These are phyloP conservation scores for Theobroma cacao DNA, from an alignment of 345 rosid species.

Conservation along the genomic window DNA sequence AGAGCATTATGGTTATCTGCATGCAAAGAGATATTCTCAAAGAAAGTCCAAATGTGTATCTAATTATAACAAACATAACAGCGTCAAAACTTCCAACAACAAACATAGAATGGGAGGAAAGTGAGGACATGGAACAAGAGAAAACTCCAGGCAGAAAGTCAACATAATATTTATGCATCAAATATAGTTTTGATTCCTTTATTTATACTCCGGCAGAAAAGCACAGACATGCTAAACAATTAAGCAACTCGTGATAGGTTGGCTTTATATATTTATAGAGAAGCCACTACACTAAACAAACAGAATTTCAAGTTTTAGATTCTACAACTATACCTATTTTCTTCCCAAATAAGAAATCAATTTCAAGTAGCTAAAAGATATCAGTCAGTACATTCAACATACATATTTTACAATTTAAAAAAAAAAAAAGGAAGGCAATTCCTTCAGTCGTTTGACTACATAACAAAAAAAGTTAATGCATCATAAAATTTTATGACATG, in stretches of 20 bases:
- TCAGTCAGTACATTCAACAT: background rate
- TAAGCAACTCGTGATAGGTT: background rate
- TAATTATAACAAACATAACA: background rate
- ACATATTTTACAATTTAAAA: background rate
- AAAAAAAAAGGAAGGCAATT: background rate
- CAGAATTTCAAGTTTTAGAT: background rate
- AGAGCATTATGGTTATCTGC: conserved; percentile 97
- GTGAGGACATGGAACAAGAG: background rate
- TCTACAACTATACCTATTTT: background rate
- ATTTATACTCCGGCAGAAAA: background rate
- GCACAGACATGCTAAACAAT: background rate
- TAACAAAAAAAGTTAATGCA: background rate
- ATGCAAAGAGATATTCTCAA: conserved; percentile 18
- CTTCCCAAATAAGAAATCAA: background rate
- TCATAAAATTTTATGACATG: background rate
- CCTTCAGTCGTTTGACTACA: background rate
- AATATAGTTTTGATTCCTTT: background rate
- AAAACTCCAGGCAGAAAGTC: background rate
- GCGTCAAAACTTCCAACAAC: background rate
- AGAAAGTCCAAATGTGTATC: background rate
- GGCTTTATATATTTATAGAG: background rate
- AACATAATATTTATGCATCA: background rate
- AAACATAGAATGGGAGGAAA: background rate
- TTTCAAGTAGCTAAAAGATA: background rate
- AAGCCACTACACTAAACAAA: background rate